Evolutionary conservation across 805 yeast species (phyloP), one percentile per base, ranked within the genome.

Genomic region (Candida manassasensis): DNA sequence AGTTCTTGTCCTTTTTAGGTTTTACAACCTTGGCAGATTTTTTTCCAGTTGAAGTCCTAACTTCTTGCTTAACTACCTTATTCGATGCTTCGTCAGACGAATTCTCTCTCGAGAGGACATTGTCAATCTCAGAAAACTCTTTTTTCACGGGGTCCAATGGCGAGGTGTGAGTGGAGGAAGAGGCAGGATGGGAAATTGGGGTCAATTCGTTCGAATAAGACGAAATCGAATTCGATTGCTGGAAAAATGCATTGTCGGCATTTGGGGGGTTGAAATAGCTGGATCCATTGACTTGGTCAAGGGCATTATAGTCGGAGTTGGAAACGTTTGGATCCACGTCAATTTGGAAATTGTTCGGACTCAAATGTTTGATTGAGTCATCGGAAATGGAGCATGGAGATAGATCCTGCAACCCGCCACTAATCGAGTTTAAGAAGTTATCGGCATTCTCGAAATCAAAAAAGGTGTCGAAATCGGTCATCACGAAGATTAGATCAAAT

Each of bases 1-100:
- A 73, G 1, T 79, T 67, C 57, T 81, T 73, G 37, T 72, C 75
- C 53, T 77, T 78, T 41, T 61, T 68, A 4, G 77, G 73, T 45
- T 75, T 77, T 4, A 62, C 35, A 13, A 65, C 53, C 39, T 54
- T 57, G 7, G 47, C 35, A 5, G 28, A 8, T 26, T 35, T 42
- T 29, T 18, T 34, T 38, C 29, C 27, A 19, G 27, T 4, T 2
- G 14, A 12, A 13, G 19, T 14, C 9, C 11, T 15, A 25, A 16
- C 6, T 22, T 28, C 42, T 18, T 29, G 21, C 22, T 29, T 19
- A 17, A 17, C 32, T 17, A 14, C 32, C 22, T 15, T 22, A 29
- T 15, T 19, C 18, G 22, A 13, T 10, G 19, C 12, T 18, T 21
- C 22, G 10, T 21, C 22, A 10, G 7, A 8, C 7, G 10, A 10